These are phyloP conservation scores for Cavenderia fasciculata DNA, from an alignment of 78 protist genomes.

Conservation along the genomic window DNA sequence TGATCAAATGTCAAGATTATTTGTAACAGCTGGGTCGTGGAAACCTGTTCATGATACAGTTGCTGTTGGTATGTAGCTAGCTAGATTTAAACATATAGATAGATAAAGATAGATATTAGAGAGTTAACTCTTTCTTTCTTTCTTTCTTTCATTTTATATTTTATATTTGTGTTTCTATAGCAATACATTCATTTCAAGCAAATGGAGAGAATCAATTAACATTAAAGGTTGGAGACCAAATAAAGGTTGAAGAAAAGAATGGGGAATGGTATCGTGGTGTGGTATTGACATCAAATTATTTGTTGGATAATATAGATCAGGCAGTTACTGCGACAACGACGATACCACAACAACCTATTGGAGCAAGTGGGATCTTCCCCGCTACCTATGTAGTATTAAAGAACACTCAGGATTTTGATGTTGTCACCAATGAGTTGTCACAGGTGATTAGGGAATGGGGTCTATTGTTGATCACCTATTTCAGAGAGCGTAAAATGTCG, in stretches of 20 bases:
- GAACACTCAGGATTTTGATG: conserved; percentile 25
- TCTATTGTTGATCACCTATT: conserved; percentile 30
- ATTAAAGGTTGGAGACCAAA: conserved; percentile 44
- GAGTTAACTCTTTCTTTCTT: background rate
- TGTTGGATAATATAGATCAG: background rate
- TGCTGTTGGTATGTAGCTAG: background rate
- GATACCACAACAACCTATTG: background rate
- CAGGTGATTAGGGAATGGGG: conserved; percentile 77
- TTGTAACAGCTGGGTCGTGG: background rate
- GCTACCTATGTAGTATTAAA: conserved; percentile 22
- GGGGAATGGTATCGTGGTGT: conserved; percentile 47
- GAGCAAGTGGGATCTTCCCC: conserved; percentile 43
- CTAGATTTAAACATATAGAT: background rate
- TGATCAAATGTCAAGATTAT: conserved; percentile 21
- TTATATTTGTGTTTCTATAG: conserved; percentile 1
- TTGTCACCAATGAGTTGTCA: conserved; percentile 57
- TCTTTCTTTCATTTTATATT: background rate
- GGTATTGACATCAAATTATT: background rate
- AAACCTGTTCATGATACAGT: conserved; percentile 29
- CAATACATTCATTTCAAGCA: conserved; percentile 7
- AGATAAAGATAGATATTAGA: background rate
- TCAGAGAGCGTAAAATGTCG: conserved; percentile 22
- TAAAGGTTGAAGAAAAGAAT: conserved; percentile 39
- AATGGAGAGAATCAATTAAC: conserved; percentile 21
- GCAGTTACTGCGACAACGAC: background rate